These are phyloP conservation scores for Penicillium sp. DNA, from an alignment of 2,329 filamentous ascomycete genomes.

Conservation along the genomic window DNA sequence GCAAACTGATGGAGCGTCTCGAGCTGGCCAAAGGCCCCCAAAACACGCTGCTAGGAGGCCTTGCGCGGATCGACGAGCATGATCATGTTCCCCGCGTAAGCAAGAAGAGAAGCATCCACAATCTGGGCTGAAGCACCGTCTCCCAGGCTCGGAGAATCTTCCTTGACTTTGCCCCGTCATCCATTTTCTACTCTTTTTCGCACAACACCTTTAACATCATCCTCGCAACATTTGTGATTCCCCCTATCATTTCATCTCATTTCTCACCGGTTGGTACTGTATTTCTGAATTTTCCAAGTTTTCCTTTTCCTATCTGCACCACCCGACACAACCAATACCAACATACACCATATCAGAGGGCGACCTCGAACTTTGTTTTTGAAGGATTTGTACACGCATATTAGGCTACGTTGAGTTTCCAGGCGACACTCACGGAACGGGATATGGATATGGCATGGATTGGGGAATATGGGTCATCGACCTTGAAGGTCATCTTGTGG, in stretches of 20 bases:
- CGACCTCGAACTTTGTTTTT: constrained; percentile 23
- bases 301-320: background rate
- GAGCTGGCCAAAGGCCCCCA: constrained; percentile 57
- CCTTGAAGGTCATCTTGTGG: constrained; percentile 4
- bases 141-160: background rate
- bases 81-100: constrained; percentile 39
- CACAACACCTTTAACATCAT: background rate
- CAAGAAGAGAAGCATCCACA: constrained; percentile 48
- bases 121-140: constrained; percentile 27
- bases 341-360: constrained; percentile 18
- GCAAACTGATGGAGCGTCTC: constrained; percentile 81
- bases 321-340: background rate
- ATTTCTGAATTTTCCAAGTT: background rate
- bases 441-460: constrained; percentile 10
- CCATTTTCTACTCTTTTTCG: background rate
- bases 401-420: background rate
- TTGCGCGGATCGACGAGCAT: constrained; percentile 44
- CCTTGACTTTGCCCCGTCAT: background rate
- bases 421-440: background rate
- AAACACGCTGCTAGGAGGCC: constrained; percentile 40
- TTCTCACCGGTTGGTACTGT: background rate
- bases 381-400: constrained; percentile 11
- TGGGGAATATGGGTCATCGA: constrained; percentile 3
- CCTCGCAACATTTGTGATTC: background rate
- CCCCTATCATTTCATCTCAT: constrained; percentile 2